Conservation (phyloP, 2,329 filamentous ascomycete species). For the Colletotrichum sp. region DNA sequence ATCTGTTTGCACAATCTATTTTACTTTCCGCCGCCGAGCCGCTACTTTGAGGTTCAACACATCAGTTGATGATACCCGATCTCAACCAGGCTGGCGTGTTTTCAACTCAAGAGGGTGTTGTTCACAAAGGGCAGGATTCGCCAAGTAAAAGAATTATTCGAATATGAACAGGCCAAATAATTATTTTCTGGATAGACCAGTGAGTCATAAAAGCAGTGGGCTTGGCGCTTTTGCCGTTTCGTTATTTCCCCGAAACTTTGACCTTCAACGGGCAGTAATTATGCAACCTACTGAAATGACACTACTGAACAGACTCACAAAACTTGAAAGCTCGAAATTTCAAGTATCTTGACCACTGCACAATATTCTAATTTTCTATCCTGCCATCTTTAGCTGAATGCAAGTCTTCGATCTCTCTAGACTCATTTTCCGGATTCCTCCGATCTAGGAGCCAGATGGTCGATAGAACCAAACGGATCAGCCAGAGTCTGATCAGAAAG, state of each 20-base stretch:
- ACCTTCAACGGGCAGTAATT: neutral
- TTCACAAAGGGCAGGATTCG: neutral
- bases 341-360: fast-evolving
- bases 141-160: fast-evolving
- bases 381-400: fast-evolving
- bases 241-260: neutral
- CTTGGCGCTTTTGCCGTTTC: neutral
- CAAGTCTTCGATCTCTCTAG: fast-evolving
- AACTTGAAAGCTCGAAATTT: fast-evolving
- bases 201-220: fast-evolving
- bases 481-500: neutral
- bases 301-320: fast-evolving
- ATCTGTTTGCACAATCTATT: neutral
- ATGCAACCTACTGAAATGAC: fast-evolving
- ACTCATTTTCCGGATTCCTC: neutral
- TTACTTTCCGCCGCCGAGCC: neutral
- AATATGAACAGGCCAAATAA: neutral
- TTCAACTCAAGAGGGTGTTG: fast-evolving
- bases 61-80: fast-evolving
- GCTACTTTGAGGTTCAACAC: neutral
- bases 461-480: neutral
- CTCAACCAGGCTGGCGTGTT: fast-evolving
- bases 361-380: too few species aligned
- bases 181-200: fast-evolving
- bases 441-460: neutral